These are phyloP conservation scores for Polytolypa hystricis DNA, from an alignment of 2,329 filamentous ascomycete genomes.

Conservation along the genomic window DNA sequence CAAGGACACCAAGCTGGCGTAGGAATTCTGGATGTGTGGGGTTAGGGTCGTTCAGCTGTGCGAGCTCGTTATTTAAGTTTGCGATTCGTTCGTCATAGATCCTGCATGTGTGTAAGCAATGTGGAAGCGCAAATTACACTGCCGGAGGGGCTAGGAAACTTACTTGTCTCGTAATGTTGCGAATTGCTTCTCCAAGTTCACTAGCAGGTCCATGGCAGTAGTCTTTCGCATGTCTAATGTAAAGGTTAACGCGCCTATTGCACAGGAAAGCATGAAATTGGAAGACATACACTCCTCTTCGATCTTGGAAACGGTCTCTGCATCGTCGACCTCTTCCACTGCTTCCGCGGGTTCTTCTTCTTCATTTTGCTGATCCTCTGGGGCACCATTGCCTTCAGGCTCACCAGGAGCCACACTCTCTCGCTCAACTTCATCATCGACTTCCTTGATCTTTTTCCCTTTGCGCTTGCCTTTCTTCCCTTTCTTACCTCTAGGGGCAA, in stretches of 20 bases:
- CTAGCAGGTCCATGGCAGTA: slow-evolving; percentile 66
- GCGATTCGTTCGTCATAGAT: slow-evolving; percentile 82
- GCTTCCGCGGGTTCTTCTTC: slow-evolving; percentile 39
- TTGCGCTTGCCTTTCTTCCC: slow-evolving; percentile 37
- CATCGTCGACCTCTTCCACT: slow-evolving; percentile 35
- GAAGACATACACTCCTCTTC: slow-evolving; percentile 41
- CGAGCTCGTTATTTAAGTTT: slow-evolving; percentile 59
- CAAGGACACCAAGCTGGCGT: slow-evolving; percentile 77
- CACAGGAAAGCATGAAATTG: neutral
- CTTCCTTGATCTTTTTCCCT: slow-evolving; percentile 31
- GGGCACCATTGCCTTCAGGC: slow-evolving; percentile 32
- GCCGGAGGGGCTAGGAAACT: slow-evolving; percentile 12
- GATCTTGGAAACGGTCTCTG: slow-evolving; percentile 34
- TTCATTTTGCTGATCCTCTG: slow-evolving; percentile 38
- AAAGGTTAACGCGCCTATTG: slow-evolving; percentile 21
- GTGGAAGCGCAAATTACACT: slow-evolving; percentile 3
- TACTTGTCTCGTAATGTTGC: slow-evolving; percentile 61
- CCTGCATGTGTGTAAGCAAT: slow-evolving; percentile 36
- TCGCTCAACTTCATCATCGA: slow-evolving; percentile 25
- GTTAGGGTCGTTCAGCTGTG: slow-evolving; percentile 46
- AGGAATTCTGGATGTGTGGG: slow-evolving; percentile 81
- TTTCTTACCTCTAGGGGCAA: slow-evolving; percentile 28
- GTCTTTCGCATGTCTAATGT: slow-evolving; percentile 62
- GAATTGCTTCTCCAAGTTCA: slow-evolving; percentile 79
- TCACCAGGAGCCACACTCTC: slow-evolving; percentile 18